Evolutionary conservation across 2,329 filamentous ascomycete genomes (phyloP), one percentile per base, ranked within the genome.

Genomic region (Stachybotrys elegans): DNA sequence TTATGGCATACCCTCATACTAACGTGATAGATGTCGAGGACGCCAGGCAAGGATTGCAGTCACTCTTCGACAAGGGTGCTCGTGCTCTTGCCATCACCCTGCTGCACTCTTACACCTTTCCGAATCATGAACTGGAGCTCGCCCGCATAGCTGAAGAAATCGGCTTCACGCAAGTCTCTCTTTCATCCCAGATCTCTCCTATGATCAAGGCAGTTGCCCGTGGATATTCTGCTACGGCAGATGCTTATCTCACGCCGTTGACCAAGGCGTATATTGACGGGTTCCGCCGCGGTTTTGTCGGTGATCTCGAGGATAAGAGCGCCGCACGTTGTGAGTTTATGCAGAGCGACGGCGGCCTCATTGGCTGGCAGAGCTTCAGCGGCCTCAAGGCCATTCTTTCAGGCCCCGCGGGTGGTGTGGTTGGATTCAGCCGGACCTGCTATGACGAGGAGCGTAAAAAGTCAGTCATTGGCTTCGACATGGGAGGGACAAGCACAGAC

Each of bases 401-500:
- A 2, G 86, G 86, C 0, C 86, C 86, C 4, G 86, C 86, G n/a
- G 86, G 84, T 14, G 86, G 86, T 39, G 85, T 89, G 1, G 84
- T 89, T 1, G 86, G 86, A 3, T 88, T 88, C 60, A 84, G 85
- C 3, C 70, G 84, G 12, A 88, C 86, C 0, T 85, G 79, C 2
- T 89, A 84, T 61, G 84, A 89, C 47, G 72, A 78, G 0, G 67
- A 79, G 13, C 84, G 82, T 34, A 79, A 77, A 51, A 82, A 70
- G 0, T 84, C 86, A 0, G 78, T 90, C 3, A 88, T 89, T 51
- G 86, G 86, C 0, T 89, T 90, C 53, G 86, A 90, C 51, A 90
- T 67, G 63, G 67, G 67, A 7, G 86, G 86, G n/a, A 89, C 86
- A 1, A 83, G 78, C 22, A 89, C 86, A 2, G 85, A 89, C 57